phyloP scores from a whole-genome alignment of 2,329 filamentous ascomycete genomes.

The Aspergillus phoenicis region DNA sequence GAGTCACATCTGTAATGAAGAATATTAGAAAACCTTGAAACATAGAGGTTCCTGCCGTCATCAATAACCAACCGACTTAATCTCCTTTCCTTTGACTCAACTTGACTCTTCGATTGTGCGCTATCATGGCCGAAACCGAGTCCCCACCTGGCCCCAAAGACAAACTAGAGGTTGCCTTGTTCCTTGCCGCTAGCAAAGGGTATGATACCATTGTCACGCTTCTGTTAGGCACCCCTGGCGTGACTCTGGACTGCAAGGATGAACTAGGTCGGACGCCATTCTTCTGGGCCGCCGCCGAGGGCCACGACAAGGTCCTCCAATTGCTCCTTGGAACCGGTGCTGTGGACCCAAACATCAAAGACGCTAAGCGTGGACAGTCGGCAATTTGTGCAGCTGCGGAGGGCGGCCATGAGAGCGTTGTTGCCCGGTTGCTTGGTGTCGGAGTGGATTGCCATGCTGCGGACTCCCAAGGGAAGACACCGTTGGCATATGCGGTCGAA shows the following conservation, averaged over 20 bases:
- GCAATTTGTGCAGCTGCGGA: slow-evolving; percentile 23
- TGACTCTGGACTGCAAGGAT: slow-evolving; percentile 25
- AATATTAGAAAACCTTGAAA: background rate
- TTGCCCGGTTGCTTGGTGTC: slow-evolving; percentile 14
- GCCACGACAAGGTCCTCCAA: slow-evolving; percentile 25
- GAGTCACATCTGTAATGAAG: background rate
- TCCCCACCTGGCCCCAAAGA: slow-evolving; percentile 19
- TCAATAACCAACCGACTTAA: too few relatives aligned
- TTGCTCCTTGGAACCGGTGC: slow-evolving; percentile 23
- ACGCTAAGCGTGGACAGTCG: slow-evolving; percentile 16
- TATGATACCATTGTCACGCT: slow-evolving; percentile 29
- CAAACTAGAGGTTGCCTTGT: slow-evolving; percentile 28
- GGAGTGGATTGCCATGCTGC: slow-evolving; percentile 19
- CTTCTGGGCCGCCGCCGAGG: slow-evolving; percentile 27
- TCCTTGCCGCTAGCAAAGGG: slow-evolving; percentile 27
- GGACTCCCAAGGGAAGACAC: slow-evolving; percentile 20
- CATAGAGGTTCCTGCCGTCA: background rate
- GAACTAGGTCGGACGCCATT: slow-evolving; percentile 25
- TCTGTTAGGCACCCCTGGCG: slow-evolving; percentile 24
- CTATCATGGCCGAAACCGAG: slow-evolving; percentile 12
- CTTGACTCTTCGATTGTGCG: background rate
- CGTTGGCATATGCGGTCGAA: slow-evolving; percentile 23
- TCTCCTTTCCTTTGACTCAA: background rate
- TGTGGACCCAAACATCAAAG: slow-evolving; percentile 17
- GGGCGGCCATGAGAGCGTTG: slow-evolving; percentile 21